phyloP scores from a whole-genome alignment of 208 protist genomes.

The Tetramitus jugosus region DNA sequence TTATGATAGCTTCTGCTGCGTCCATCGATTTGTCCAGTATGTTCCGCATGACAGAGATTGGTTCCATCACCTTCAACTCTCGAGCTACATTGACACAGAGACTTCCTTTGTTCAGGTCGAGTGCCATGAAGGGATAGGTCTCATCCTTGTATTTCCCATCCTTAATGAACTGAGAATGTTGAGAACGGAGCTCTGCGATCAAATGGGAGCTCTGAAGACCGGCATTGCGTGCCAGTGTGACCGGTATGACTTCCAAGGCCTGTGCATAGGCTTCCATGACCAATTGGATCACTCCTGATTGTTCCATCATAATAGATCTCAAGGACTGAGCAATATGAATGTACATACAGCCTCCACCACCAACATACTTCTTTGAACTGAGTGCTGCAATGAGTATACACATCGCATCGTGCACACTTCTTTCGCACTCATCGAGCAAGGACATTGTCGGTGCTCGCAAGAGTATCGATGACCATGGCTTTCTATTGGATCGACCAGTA shows the following conservation, averaged over 20 bases:
- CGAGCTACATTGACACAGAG: neutral
- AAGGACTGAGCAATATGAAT: neutral
- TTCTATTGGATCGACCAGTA: too few relatives aligned
- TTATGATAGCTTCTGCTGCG: neutral
- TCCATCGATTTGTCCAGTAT: neutral
- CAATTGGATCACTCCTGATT: neutral
- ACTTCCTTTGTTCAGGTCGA: neutral
- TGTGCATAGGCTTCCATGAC: neutral
- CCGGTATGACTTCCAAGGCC: conserved; percentile 9
- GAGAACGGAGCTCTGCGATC: neutral
- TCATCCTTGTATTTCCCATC: neutral
- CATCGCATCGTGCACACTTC: conserved; percentile 95
- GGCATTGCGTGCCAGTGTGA: neutral
- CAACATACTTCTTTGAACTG: neutral
- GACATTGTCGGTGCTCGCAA: conserved; percentile 94
- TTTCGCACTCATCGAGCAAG: conserved; percentile 94
- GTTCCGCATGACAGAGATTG: neutral
- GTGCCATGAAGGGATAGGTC: neutral
- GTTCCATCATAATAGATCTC: neutral
- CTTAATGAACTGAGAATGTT: too few relatives aligned
- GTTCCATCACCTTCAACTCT: neutral
- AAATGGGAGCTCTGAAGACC: neutral
- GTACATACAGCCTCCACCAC: neutral
- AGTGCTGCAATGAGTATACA: conserved; percentile 44
- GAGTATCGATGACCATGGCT: conserved; percentile 64